phyloP scores from a whole-genome alignment of 176 grass and related monocot genomes.

The Neostapfia colusana region DNA sequence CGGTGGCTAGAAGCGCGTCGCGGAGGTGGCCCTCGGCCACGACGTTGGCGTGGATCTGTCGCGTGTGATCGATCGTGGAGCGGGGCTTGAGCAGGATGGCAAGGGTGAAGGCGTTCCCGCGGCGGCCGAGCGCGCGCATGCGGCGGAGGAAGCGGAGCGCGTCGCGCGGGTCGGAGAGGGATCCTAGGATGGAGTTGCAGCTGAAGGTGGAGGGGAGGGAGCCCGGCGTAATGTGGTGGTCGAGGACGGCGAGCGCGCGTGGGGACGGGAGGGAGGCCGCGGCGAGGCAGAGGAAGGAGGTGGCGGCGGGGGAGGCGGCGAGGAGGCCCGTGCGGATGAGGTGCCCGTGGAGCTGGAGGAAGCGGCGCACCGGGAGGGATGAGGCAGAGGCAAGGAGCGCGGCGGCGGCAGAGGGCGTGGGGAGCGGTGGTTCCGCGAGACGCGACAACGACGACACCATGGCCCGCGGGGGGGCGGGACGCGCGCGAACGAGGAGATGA shows the following conservation, averaged over 20 bases:
- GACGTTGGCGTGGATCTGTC: constrained; percentile 55
- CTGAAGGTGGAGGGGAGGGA: constrained; percentile 45
- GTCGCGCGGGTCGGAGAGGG: constrained; percentile 19
- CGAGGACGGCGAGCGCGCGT: constrained; percentile 31
- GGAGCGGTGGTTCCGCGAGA: not conserved
- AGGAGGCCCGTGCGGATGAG: constrained; percentile 52
- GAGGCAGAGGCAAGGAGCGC: constrained; percentile 40
- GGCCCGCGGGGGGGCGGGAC: not conserved
- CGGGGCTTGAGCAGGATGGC: constrained; percentile 59
- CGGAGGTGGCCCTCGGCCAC: constrained; percentile 41
- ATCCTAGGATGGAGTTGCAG: constrained; percentile 56
- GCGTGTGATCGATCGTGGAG: constrained; percentile 12
- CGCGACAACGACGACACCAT: not conserved
- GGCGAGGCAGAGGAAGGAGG: constrained; percentile 46
- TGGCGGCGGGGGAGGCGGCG: not conserved
- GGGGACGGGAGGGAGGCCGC: constrained; percentile 32
- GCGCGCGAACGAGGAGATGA: not conserved
- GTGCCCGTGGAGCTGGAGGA: constrained; percentile 55
- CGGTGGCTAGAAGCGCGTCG: constrained; percentile 46
- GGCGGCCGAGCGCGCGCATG: constrained; percentile 52
- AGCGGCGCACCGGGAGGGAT: constrained; percentile 12
- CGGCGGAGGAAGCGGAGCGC: constrained; percentile 51
- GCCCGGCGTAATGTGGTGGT: constrained; percentile 35
- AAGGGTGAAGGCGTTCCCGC: constrained; percentile 62
- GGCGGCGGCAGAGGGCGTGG: not conserved